Percentiles rank a stretch among this genome's conserved stretches.
Evolutionary conservation across 805 yeast species (phyloP).

Genomic region (Grigorovia jiainica): DNA sequence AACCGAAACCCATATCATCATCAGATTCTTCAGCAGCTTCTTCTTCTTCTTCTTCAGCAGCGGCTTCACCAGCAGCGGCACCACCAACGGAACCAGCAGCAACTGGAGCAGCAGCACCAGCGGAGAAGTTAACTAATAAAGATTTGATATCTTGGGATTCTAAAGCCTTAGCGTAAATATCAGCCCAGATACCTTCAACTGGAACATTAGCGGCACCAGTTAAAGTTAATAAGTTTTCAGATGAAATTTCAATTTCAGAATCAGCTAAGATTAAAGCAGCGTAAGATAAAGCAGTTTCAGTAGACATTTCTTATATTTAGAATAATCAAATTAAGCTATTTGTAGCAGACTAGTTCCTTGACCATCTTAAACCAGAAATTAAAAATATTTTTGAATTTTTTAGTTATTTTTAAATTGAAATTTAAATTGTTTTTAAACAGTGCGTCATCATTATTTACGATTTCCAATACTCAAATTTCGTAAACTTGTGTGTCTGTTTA

Average conservation of each 20-base stretch:
- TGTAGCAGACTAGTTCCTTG: constrained; percentile 31
- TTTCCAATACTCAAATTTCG: too few species aligned
- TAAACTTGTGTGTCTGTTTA: too few species aligned
- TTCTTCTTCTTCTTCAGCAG: constrained; percentile 47
- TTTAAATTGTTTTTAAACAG: too few species aligned
- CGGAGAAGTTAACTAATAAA: constrained; percentile 41
- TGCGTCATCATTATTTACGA: too few species aligned
- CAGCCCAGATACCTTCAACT: constrained; percentile 74
- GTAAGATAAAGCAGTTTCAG: constrained; percentile 88
- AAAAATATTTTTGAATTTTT: too few species aligned
- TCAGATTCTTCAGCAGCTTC: constrained; percentile 59
- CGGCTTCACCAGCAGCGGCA: constrained; percentile 45
- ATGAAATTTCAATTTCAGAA: constrained; percentile 86
- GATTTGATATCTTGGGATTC: constrained; percentile 65
- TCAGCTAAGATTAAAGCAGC: constrained; percentile 98
- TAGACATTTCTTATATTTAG: constrained; percentile 34
- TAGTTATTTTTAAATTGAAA: too few species aligned
- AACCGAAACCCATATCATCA: constrained; percentile 87
- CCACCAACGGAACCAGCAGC: constrained; percentile 38
- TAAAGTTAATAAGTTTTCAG: constrained; percentile 68
- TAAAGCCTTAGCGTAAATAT: constrained; percentile 72
- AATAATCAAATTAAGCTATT: constrained; percentile 30
- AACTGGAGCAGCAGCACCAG: constrained; percentile 31
- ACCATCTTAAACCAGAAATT: constrained; percentile 4
- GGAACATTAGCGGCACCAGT: constrained; percentile 57